These are phyloP conservation scores for Calocybe indica DNA, from an alignment of 768 basidiomycete species.

Conservation along the genomic window DNA sequence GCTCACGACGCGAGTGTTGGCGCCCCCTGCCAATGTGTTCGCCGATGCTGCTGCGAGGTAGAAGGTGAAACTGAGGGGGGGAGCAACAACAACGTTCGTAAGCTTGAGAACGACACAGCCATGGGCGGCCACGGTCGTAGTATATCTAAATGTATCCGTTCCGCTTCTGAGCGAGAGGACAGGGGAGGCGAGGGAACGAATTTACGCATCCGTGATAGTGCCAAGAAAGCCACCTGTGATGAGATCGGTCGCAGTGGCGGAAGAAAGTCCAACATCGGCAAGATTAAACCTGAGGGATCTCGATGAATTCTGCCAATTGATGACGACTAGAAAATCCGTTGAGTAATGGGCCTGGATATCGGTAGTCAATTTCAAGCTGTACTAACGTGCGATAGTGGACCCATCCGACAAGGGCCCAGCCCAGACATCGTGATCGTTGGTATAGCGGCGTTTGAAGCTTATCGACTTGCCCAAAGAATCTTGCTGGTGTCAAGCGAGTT, in stretches of 20 bases:
- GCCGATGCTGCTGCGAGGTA: slow-evolving; percentile 27
- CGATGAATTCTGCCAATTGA: slow-evolving; percentile 36
- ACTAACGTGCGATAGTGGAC: slow-evolving; percentile 37
- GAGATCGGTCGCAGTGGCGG: slow-evolving; percentile 33
- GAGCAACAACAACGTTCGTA: slow-evolving; percentile 16
- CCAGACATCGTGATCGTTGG: slow-evolving; percentile 45
- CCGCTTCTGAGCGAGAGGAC: not conserved
- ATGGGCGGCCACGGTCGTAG: slow-evolving; percentile 27
- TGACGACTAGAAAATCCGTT: slow-evolving; percentile 25
- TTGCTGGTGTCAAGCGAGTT: slow-evolving; percentile 25
- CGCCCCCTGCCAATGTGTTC: slow-evolving; percentile 31
- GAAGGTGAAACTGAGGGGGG: slow-evolving; percentile 25
- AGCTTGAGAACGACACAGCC: slow-evolving; percentile 32
- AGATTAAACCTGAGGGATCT: slow-evolving; percentile 35
- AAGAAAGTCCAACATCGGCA: slow-evolving; percentile 35
- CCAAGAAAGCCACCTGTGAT: slow-evolving; percentile 33
- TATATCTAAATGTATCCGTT: slow-evolving; percentile 20
- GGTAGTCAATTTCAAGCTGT: not conserved
- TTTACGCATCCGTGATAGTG: slow-evolving; percentile 28
- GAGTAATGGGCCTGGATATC: not conserved
- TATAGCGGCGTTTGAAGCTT: slow-evolving; percentile 39
- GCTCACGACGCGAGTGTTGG: slow-evolving; percentile 28
- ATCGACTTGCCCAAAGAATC: slow-evolving; percentile 39
- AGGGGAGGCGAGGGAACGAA: not conserved
- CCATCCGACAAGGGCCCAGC: slow-evolving; percentile 41